A percentile compares a stretch with the other conserved stretches of the same genome.
These are phyloP conservation scores for Fusarium graminum DNA, from an alignment of 2,329 filamentous ascomycete genomes.

Conservation along the genomic window DNA sequence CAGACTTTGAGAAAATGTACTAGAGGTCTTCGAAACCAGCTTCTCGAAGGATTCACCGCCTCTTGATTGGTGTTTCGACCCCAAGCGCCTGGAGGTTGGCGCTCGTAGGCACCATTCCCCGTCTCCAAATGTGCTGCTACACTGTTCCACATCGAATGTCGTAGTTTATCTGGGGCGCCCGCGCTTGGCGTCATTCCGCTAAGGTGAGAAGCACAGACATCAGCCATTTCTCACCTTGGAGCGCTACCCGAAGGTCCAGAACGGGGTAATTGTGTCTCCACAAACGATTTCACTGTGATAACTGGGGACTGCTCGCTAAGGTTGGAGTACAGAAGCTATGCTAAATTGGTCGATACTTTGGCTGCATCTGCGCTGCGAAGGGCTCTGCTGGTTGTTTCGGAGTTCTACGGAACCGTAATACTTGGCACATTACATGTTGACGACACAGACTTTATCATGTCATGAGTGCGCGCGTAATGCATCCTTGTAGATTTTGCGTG, in stretches of 20 bases:
- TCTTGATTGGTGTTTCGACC: slow-evolving; percentile 9
- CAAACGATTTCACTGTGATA: slow-evolving; percentile 21
- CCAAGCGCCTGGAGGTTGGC: slow-evolving; percentile 1
- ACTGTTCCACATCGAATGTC: slow-evolving; percentile 19
- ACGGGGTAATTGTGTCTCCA: slow-evolving; percentile 3
- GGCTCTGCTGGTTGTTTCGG: neutral
- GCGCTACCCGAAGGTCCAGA: neutral
- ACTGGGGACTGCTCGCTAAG: slow-evolving; percentile 2
- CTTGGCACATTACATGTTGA: neutral
- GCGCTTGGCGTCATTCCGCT: neutral
- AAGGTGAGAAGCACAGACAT: slow-evolving; percentile 1
- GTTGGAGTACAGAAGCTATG: slow-evolving; percentile 11
- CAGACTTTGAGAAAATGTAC: neutral
- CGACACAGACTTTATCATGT: neutral
- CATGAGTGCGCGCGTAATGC: neutral
- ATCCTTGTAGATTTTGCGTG: neutral
- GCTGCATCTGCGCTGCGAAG: neutral
- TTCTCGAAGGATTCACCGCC: slow-evolving; percentile 20
- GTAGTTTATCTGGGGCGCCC: slow-evolving; percentile 1
- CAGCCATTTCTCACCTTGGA: slow-evolving; percentile 17
- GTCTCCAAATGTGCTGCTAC: slow-evolving; percentile 26
- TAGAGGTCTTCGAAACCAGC: neutral
- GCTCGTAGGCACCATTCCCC: neutral
- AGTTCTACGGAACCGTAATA: neutral
- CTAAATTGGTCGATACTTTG: neutral